phyloP scores from a whole-genome alignment of 1,139 yeast species.

The Entelexis paramagnoliae region DNA sequence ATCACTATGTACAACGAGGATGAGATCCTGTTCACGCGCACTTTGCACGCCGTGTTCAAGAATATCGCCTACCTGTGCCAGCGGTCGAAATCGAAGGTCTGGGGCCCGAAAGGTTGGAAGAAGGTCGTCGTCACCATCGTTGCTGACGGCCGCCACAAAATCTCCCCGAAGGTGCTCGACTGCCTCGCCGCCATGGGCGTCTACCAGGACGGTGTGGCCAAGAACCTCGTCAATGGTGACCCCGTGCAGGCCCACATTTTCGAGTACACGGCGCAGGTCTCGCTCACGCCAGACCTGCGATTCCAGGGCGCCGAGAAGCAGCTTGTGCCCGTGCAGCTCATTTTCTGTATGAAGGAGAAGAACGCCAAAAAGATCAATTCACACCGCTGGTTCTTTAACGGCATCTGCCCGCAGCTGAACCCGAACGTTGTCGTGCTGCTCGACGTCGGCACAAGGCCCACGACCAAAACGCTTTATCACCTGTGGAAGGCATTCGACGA shows the following conservation, averaged over 20 bases:
- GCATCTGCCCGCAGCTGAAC: constrained; percentile 77
- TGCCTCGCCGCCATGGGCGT: constrained; percentile 87
- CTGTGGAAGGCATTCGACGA: constrained; percentile 95
- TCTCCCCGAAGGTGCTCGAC: constrained; percentile 71
- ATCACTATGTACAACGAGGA: constrained; percentile 96
- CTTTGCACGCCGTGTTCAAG: constrained; percentile 86
- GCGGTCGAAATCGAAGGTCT: constrained; percentile 65
- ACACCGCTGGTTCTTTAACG: constrained; percentile 91
- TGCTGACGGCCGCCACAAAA: constrained; percentile 86
- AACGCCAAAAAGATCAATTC: constrained; percentile 87
- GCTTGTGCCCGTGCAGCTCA: constrained; percentile 82
- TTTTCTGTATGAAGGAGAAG: constrained; percentile 80
- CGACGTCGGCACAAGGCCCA: constrained; percentile 91
- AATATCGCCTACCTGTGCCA: constrained; percentile 80
- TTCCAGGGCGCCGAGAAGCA: constrained; percentile 74
- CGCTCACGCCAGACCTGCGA: constrained; percentile 71
- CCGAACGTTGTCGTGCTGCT: constrained; percentile 78
- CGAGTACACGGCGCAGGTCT: constrained; percentile 86
- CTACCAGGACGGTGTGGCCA: constrained; percentile 92
- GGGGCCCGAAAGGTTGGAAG: constrained; percentile 97
- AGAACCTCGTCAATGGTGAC: constrained; percentile 81
- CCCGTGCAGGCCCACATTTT: constrained; percentile 87
- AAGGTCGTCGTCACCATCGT: constrained; percentile 83
- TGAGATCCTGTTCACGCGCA: constrained; percentile 76
- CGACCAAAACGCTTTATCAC: constrained; percentile 72